phyloP scores from a whole-genome alignment of 2,329 filamentous ascomycete genomes.

The Orbilia brochopaga region DNA sequence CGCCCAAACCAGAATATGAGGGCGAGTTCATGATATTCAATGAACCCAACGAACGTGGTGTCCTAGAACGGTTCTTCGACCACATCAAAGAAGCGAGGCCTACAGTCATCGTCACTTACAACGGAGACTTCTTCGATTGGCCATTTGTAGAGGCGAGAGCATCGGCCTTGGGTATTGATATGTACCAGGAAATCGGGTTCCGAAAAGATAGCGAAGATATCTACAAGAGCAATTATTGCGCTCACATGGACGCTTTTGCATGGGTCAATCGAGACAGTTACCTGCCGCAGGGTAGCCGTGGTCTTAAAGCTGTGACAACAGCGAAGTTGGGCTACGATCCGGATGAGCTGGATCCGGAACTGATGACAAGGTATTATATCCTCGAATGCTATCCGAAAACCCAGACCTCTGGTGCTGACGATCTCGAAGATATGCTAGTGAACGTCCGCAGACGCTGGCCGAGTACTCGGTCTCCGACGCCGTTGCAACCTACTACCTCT shows the following conservation, averaged over 20 bases:
- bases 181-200: constrained; percentile 99
- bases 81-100: constrained; percentile 94
- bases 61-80: constrained; percentile 90
- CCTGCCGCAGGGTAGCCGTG: constrained; percentile 93
- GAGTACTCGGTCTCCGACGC: constrained; percentile 99
- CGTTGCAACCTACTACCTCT: constrained; percentile 96
- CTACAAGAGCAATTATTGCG: constrained; percentile 93
- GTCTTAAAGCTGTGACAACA: constrained; percentile 95
- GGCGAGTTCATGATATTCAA: constrained; percentile 98
- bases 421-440: constrained; percentile 69
- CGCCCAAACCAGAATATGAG: constrained; percentile 92
- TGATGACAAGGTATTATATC: constrained; percentile 76
- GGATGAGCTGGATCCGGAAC: constrained; percentile 93
- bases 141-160: constrained; percentile 94
- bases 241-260: constrained; percentile 98
- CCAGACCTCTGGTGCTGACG: neutral
- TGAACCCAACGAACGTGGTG: constrained; percentile 85
- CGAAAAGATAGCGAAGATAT: constrained; percentile 93
- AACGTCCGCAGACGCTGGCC: constrained; percentile 89
- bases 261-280: constrained; percentile 99
- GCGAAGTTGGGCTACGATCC: constrained; percentile 98
- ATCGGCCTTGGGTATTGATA: constrained; percentile 91
- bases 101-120: constrained; percentile 99
- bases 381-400: neutral
- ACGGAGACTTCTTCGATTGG: constrained; percentile 99